A percentile compares a stretch with the other conserved stretches of the same genome.
phyloP scores from a whole-genome alignment of 768 basidiomycete species.

The Sistotremastrum niveocremeum region DNA sequence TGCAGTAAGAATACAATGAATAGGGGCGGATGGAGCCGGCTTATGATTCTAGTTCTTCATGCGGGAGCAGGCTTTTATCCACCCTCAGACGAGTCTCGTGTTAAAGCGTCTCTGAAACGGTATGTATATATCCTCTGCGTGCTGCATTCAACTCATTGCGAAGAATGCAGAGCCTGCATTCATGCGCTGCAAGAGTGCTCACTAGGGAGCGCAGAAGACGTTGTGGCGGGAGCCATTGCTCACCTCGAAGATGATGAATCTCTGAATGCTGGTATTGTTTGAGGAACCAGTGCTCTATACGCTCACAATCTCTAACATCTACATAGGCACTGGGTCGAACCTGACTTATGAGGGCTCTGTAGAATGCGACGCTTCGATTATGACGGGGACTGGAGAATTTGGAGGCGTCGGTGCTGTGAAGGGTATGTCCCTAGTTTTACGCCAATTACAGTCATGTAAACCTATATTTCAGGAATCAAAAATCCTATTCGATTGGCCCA shows the following conservation, averaged over 20 bases:
- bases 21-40: too few relatives aligned
- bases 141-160: too few relatives aligned
- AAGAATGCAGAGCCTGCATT: too few relatives aligned
- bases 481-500: constrained; percentile 57
- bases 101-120: too few relatives aligned
- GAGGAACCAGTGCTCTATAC: not conserved
- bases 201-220: constrained; percentile 8
- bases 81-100: too few relatives aligned
- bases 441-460: not conserved
- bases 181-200: too few relatives aligned
- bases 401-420: constrained; percentile 65
- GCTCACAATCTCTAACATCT: not conserved
- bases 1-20: too few relatives aligned
- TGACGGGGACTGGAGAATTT: constrained; percentile 42
- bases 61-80: too few relatives aligned
- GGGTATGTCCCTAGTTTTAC: constrained; percentile 25
- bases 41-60: too few relatives aligned
- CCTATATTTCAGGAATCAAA: constrained; percentile 35
- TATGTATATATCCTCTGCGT: too few relatives aligned
- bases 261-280: constrained; percentile 51
- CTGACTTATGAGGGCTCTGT: constrained; percentile 60
- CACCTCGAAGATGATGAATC: constrained; percentile 51
- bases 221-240: constrained; percentile 40
- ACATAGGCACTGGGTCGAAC: constrained; percentile 61
- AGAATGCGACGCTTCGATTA: constrained; percentile 73